Percentiles rank a stretch among this genome's conserved stretches.
These are phyloP conservation scores for Solanum neorickii DNA, from an alignment of 257 asterid species.

Conservation along the genomic window DNA sequence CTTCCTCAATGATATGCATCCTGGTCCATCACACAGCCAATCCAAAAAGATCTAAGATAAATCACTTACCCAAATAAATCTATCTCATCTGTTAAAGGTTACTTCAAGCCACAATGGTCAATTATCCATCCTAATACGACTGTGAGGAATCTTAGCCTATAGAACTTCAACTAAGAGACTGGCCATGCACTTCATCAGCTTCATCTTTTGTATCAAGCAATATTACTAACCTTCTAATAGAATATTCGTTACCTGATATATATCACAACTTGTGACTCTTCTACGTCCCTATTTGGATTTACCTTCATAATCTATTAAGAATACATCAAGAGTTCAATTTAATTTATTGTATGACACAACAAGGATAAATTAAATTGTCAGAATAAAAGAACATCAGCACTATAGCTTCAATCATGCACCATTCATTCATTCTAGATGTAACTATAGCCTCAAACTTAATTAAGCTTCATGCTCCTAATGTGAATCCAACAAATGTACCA, in stretches of 20 bases:
- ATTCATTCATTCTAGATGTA: neutral
- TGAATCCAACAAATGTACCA: neutral
- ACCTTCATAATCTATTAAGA: neutral
- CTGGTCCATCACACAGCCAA: neutral
- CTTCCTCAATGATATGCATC: neutral
- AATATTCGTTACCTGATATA: neutral
- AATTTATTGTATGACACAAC: neutral
- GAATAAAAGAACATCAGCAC: neutral
- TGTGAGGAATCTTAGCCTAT: neutral
- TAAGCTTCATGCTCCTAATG: neutral
- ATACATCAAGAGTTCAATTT: neutral
- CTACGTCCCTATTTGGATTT: neutral
- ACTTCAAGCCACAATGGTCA: neutral
- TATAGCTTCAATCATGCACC: neutral
- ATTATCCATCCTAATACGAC: neutral
- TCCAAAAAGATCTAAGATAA: neutral
- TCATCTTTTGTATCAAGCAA: neutral
- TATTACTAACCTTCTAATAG: neutral
- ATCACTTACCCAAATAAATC: neutral
- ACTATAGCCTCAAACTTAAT: neutral
- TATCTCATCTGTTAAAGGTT: neutral
- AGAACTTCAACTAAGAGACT: neutral
- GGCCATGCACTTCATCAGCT: neutral
- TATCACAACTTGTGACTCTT: neutral
- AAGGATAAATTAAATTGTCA: neutral